Percentiles rank a stretch among this genome's conserved stretches.
These are phyloP conservation scores for Saitozyma podzolica DNA, from an alignment of 768 basidiomycete genomes.

Conservation along the genomic window DNA sequence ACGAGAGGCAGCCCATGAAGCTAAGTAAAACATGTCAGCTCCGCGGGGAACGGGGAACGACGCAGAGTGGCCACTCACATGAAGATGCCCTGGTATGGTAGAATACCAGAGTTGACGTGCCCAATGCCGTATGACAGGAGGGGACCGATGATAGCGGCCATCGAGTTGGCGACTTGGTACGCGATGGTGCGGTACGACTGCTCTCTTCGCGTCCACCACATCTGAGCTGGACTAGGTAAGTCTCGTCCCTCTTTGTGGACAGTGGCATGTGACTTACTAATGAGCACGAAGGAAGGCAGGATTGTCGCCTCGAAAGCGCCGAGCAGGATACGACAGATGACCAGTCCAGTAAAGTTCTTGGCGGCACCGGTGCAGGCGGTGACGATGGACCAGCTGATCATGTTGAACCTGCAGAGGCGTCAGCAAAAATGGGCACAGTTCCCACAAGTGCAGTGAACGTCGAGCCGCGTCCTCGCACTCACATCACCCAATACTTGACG, in stretches of 20 bases:
- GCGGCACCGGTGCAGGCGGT: conserved; percentile 32
- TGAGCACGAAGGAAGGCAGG: conserved; percentile 57
- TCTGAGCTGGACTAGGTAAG: conserved; percentile 42
- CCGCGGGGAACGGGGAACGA: conserved; percentile 11
- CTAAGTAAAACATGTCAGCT: not conserved
- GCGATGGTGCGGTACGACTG: not conserved
- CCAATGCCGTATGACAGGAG: conserved; percentile 30
- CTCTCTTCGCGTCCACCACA: conserved; percentile 41
- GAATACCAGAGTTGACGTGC: conserved; percentile 18
- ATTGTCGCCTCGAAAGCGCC: conserved; percentile 58
- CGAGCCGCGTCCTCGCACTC: conserved; percentile 21
- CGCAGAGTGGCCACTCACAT: conserved; percentile 22
- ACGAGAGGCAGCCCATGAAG: conserved; percentile 36
- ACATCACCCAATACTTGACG: conserved; percentile 44
- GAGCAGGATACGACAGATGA: conserved; percentile 38
- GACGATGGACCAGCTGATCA: conserved; percentile 35
- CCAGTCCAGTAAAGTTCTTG: conserved; percentile 31
- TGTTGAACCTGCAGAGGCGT: conserved; percentile 26
- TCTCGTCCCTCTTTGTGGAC: not conserved
- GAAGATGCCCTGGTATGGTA: conserved; percentile 34
- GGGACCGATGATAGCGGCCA: conserved; percentile 35
- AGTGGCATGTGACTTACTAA: conserved; percentile 34
- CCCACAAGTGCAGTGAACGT: conserved; percentile 46
- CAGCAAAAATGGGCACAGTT: not conserved
- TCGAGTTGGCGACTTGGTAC: conserved; percentile 29